Evolutionary conservation across 768 basidiomycete genomes (phyloP), one percentile per base, ranked within the genome.

Genomic region (Phlebiopsis flavidoalba): DNA sequence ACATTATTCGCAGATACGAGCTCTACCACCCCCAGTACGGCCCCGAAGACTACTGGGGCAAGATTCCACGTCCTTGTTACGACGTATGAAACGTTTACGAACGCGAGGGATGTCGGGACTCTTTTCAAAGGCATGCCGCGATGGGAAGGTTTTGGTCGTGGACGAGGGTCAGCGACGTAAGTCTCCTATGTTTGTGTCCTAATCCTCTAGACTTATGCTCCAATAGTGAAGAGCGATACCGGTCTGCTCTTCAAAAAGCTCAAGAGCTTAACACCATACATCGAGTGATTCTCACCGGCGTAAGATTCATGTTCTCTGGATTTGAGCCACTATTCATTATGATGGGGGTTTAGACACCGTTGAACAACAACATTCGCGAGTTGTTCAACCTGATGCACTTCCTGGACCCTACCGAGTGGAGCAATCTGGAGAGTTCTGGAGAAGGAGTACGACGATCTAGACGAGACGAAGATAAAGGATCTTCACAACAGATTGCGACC

Each of bases 381-480:
- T 74, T 99, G 24, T 96, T 98, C 79, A 98, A 95, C 71, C 80
- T 99, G 47, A 94, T 99, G 87, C 92, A 94, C 71, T 98, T 98
- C 77, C 82, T 98, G 17, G 92, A 95, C 70, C 84, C 89, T 5
- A 65, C 73, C 12, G 78, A 89, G 63, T 93, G 92, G 92, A 70
- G 74, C 5, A 85, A 98, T 69, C 76, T 98, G 21, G 84, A 88
- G 67, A 79, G 72, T 6, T n/a, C 77, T 98, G 11, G 87, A 89
- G 60, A 83, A 82, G 65, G 81, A 91, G 61, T 88, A 93, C 64
- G 85, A 84, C 63, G 86, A 84, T 12, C 81, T 98, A 22, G 87
- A 81, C 5, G 91, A 94, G 67, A 89, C 91, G 4, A 81, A 89
- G 19, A 79, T 98, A 48, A 86, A 87, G 61, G 81, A 91, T 60